Evolutionary conservation across 2,329 filamentous ascomycete genomes (phyloP).

Genomic region (Monilinia laxa): DNA sequence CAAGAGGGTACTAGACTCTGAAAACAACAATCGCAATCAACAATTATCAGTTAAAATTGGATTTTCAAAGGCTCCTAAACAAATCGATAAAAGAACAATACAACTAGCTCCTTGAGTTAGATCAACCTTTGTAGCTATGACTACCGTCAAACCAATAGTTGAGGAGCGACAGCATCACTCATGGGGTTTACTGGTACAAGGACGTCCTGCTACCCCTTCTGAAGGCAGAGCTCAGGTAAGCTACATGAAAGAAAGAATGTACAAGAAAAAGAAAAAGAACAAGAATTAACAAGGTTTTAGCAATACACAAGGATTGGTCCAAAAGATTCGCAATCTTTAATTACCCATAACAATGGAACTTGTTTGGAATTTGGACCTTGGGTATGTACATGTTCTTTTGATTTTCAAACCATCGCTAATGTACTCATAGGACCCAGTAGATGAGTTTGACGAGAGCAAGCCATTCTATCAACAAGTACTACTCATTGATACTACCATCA

Average conservation of each 20-base stretch:
- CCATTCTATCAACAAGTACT: slow-evolving; percentile 32
- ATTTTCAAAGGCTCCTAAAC: not conserved
- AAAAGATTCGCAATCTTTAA: slow-evolving; percentile 10
- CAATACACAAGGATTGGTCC: slow-evolving; percentile 19
- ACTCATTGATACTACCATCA: slow-evolving; percentile 30
- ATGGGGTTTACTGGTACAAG: slow-evolving; percentile 34
- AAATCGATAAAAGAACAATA: not conserved
- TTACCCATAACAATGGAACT: slow-evolving; percentile 21
- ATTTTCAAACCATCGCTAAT: slow-evolving; percentile 16
- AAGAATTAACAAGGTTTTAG: slow-evolving; percentile 3
- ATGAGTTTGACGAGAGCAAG: slow-evolving; percentile 25
- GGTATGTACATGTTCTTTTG: slow-evolving; percentile 24
- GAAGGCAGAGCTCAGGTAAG: slow-evolving; percentile 36
- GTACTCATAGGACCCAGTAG: slow-evolving; percentile 29
- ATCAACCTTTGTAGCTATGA: not conserved
- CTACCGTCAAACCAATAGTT: slow-evolving; percentile 13
- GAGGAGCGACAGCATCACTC: slow-evolving; percentile 15
- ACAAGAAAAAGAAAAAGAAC: not conserved
- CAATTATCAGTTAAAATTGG: not conserved
- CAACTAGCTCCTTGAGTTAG: not conserved
- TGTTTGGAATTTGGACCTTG: slow-evolving; percentile 22
- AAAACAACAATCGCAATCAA: not conserved
- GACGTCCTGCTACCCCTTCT: slow-evolving; percentile 33
- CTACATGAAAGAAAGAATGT: not conserved
- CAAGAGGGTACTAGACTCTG: not conserved